Percentiles rank a stretch among this genome's conserved stretches.
Conservation (phyloP, 1,284 basidiomycete species). For the Cystobasidium sp. region DNA sequence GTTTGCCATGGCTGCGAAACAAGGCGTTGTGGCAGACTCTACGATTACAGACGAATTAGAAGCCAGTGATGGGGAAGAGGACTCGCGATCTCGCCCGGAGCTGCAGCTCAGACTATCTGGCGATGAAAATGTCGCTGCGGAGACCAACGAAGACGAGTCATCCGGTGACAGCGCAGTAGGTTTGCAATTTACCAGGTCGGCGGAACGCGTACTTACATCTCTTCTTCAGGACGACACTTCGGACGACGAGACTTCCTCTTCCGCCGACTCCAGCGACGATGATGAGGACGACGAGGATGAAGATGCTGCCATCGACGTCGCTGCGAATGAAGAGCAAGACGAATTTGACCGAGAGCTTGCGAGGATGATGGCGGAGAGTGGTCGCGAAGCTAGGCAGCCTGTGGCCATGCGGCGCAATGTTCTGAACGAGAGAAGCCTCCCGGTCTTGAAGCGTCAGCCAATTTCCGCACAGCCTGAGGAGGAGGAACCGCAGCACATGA, state of each 20-base stretch:
- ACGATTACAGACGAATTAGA: constrained; percentile 44
- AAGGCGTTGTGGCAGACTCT: constrained; percentile 16
- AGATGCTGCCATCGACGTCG: neutral
- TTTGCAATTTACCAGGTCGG: constrained; percentile 11
- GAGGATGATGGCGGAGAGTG: constrained; percentile 87
- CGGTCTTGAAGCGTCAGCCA: constrained; percentile 64
- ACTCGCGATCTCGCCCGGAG: constrained; percentile 52
- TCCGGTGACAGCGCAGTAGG: constrained; percentile 50
- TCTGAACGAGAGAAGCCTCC: constrained; percentile 54
- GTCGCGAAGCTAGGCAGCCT: constrained; percentile 77
- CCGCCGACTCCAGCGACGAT: constrained; percentile 22
- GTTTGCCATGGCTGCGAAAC: constrained; percentile 61
- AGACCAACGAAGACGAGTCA: constrained; percentile 31
- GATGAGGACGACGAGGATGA: constrained; percentile 66
- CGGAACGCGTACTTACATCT: neutral
- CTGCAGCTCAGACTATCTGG: constrained; percentile 62
- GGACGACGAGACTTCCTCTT: constrained; percentile 23
- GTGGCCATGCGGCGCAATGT: constrained; percentile 54
- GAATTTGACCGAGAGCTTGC: constrained; percentile 96
- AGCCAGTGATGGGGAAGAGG: constrained; percentile 53
- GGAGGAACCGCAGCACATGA: constrained; percentile 66
- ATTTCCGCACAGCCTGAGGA: constrained; percentile 55
- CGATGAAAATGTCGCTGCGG: constrained; percentile 60
- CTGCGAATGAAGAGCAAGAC: constrained; percentile 69
- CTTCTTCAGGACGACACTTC: constrained; percentile 17